Percentiles rank a stretch among this genome's conserved stretches.
These are phyloP conservation scores for Arachis hypogaea DNA, from an alignment of 306 rosid genomes.

Conservation along the genomic window DNA sequence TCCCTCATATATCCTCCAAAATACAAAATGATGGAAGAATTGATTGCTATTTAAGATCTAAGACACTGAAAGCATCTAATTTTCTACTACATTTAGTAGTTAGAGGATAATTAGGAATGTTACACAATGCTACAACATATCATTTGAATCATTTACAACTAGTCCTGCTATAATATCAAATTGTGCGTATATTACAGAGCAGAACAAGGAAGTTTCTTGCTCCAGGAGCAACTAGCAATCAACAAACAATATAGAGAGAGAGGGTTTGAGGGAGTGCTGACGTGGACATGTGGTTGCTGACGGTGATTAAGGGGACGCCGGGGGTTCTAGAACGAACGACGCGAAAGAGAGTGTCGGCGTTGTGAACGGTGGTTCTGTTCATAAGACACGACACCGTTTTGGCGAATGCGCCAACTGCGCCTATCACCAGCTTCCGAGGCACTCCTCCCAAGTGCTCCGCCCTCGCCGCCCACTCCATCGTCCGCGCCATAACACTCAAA, in stretches of 20 bases:
- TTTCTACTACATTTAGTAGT: too few relatives aligned
- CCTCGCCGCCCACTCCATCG: slow-evolving; percentile 80
- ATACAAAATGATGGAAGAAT: too few relatives aligned
- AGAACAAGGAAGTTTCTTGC: too few relatives aligned
- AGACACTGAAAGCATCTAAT: too few relatives aligned
- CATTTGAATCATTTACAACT: too few relatives aligned
- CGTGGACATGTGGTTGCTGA: slow-evolving; percentile 97
- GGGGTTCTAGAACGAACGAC: slow-evolving; percentile 72
- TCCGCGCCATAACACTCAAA: slow-evolving; percentile 53
- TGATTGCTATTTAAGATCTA: too few relatives aligned
- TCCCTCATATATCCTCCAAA: not conserved
- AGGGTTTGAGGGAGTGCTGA: slow-evolving; percentile 19
- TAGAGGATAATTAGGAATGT: too few relatives aligned
- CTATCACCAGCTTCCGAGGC: slow-evolving; percentile 62
- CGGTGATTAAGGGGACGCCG: slow-evolving; percentile 84
- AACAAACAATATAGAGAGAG: not conserved
- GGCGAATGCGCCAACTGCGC: slow-evolving; percentile 68
- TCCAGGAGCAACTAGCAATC: not conserved
- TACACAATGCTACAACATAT: too few relatives aligned
- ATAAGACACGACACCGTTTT: slow-evolving; percentile 61
- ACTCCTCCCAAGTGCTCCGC: slow-evolving; percentile 60
- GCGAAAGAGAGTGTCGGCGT: slow-evolving; percentile 72
- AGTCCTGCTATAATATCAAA: too few relatives aligned
- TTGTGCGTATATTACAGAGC: too few relatives aligned
- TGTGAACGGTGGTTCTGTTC: slow-evolving; percentile 73